Base-by-base conservation (phyloP, 495 filamentous ascomycete species). In the Aspergillus avenaceus region DNA sequence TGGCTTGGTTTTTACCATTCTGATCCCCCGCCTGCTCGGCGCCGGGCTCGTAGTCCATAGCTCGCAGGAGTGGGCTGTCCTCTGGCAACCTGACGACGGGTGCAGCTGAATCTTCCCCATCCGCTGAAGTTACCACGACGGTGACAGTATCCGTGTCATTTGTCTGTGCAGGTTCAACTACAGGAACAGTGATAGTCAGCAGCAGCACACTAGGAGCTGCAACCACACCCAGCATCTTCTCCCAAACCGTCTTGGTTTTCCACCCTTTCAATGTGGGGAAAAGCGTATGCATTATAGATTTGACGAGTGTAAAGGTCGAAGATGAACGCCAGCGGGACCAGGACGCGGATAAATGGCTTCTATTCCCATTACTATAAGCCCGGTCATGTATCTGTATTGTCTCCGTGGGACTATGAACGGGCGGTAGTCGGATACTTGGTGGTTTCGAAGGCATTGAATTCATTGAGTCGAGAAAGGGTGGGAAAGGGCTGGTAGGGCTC, bases 131-230 rank as follows among this genome's bases (percentile, higher is more conserved):
- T 4, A 75, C 58, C 13, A 78, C 58, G 9, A 72, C 69, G 2
- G 73, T 64, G 23, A 74, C 56, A 14, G 62, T 49, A 49, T 66
- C 59, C n/a, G 61, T 48, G 1, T 37, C 57, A 27, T 73, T 66
- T n/a, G 75, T 66, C 3, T 76, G 75, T 9, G 79, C 72, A 8
- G 76, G 66, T 31, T 97, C 90, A 8, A 96, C 83, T 0, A 97
- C 90, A 3, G 95, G 95, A n/a, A 99, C 63, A 0, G 95, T 97
- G 27, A 93, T 84, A 0, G 91, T 91, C 9, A 99, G 77, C 5
- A 96, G 73, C 45, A 99, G 91, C 24, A 97, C 87, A 58, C 86
- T 95, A 4, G 93, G 90, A 3, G 88, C 85, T 5, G 91, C 88
- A 46, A 93, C 72, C 11, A 95, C 50, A 21, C 89, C 88, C 13